A percentile compares a stretch with the other conserved stretches of the same genome.
phyloP scores from a whole-genome alignment of 1,284 basidiomycete species.

The Rhodotorula sp. region DNA sequence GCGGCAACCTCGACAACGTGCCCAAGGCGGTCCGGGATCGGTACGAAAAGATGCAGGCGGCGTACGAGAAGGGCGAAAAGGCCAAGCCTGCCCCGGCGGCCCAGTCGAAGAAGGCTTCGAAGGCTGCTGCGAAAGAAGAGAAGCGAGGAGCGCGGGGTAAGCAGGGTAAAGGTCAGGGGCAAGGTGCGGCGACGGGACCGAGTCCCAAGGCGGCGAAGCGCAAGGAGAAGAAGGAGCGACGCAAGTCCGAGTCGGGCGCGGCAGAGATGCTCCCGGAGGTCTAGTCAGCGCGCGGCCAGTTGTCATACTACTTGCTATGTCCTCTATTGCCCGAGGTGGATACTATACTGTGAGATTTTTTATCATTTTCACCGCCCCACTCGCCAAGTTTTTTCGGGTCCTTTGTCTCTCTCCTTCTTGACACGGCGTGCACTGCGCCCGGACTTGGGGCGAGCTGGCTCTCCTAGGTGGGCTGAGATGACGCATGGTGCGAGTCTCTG shows the following conservation, averaged over 20 bases:
- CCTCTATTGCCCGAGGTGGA: background rate
- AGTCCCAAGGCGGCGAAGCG: conserved; percentile 1
- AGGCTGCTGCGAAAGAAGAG: background rate
- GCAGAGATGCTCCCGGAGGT: conserved; percentile 19
- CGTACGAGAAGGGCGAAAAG: conserved; percentile 2
- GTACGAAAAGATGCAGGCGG: conserved; percentile 2
- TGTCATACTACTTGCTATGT: background rate
- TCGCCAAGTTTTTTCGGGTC: background rate
- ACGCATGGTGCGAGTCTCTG: background rate
- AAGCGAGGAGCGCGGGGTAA: background rate
- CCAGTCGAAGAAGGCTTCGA: background rate
- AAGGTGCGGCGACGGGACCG: background rate
- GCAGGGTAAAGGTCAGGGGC: background rate
- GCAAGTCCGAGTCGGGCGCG: background rate
- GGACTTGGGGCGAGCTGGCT: background rate
- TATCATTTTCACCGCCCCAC: background rate
- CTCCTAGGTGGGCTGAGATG: background rate
- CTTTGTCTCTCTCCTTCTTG: background rate
- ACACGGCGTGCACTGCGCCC: background rate
- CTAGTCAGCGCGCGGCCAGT: conserved; percentile 1
- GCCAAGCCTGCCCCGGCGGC: background rate
- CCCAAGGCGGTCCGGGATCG: conserved; percentile 1
- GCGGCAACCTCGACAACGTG: conserved; percentile 16
- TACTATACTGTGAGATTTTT: background rate
- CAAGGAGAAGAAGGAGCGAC: conserved; percentile 12